Percentiles rank a stretch among this genome's conserved stretches.
Evolutionary conservation across 306 rosid genomes (phyloP).

Genomic region (Hylodesmum podocarpum): DNA sequence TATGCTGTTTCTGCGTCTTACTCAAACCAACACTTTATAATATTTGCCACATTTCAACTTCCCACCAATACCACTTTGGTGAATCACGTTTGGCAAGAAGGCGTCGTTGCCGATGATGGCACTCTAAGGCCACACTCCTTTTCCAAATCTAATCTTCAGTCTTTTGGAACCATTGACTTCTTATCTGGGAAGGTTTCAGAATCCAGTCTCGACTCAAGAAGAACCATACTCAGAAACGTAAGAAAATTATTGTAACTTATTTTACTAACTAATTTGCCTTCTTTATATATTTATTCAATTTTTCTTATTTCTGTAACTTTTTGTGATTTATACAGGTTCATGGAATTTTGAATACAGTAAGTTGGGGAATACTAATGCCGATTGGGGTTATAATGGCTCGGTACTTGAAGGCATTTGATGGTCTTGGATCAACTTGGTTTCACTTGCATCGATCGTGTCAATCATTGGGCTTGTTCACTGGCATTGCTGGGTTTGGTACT

Average conservation of each 20-base stretch:
- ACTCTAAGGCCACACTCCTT: not conserved
- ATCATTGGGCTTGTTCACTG: not conserved
- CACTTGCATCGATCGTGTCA: slow-evolving; percentile 14
- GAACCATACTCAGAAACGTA: not conserved
- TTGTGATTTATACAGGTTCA: slow-evolving; percentile 24
- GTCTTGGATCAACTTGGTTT: slow-evolving; percentile 18
- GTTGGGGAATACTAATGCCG: slow-evolving; percentile 47
- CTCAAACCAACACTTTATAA: not conserved
- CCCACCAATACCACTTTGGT: not conserved
- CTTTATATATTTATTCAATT: too few species aligned
- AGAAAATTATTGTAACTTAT: too few species aligned
- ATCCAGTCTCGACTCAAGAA: not conserved
- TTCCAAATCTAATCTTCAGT: not conserved
- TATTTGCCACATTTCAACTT: slow-evolving; percentile 30
- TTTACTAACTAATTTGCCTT: too few species aligned
- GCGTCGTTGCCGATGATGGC: slow-evolving; percentile 16
- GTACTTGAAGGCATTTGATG: slow-evolving; percentile 11
- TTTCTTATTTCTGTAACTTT: not conserved
- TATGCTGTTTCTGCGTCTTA: slow-evolving; percentile 1
- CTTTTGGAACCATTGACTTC: slow-evolving; percentile 37
- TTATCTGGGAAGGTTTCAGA: not conserved
- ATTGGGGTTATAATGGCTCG: slow-evolving; percentile 35
- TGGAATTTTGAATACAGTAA: slow-evolving; percentile 31
- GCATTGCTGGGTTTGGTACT: slow-evolving; percentile 7
- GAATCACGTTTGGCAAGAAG: slow-evolving; percentile 43